Conservation (phyloP, 352 stramenopile genomes). For the Pseudoperonospora humuli region DNA sequence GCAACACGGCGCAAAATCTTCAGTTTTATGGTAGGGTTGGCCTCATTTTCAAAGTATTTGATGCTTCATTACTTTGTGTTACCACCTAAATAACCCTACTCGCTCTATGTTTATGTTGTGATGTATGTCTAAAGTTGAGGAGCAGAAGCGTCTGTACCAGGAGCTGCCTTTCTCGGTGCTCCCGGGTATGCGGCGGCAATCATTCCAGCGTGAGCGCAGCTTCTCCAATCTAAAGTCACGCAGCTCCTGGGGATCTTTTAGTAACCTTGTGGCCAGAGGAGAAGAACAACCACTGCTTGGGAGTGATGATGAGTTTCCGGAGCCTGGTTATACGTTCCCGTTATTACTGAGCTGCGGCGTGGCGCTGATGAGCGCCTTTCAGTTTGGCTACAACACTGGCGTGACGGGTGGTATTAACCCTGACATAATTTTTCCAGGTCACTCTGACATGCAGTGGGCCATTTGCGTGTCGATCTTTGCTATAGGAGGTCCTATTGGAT, state of each 20-base stretch:
- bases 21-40: slow-evolving; percentile 55
- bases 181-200: slow-evolving; percentile 60
- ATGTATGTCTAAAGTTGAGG: slow-evolving; percentile 38
- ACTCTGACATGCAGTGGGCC: slow-evolving; percentile 57
- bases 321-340: slow-evolving; percentile 59
- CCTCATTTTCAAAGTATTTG: too few species aligned
- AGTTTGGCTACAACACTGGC: slow-evolving; percentile 73
- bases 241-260: slow-evolving; percentile 51
- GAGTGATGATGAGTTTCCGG: slow-evolving; percentile 46
- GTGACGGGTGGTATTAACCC: slow-evolving; percentile 60
- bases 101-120: slow-evolving; percentile 4
- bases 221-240: slow-evolving; percentile 60
- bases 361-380: slow-evolving; percentile 58
- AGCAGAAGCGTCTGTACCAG: slow-evolving; percentile 67
- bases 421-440: slow-evolving; percentile 52
- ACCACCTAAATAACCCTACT: neutral
- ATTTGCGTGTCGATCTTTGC: slow-evolving; percentile 65
- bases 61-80: neutral
- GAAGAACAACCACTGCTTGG: slow-evolving; percentile 67
- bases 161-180: slow-evolving; percentile 68
- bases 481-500: slow-evolving; percentile 53
- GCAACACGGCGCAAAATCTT: slow-evolving; percentile 71
- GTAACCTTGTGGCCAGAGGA: slow-evolving; percentile 40
- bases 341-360: slow-evolving; percentile 60
- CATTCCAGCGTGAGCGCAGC: slow-evolving; percentile 63